Base-by-base conservation (phyloP, 2,329 filamentous ascomycete genomes). In the Trichoderma atroviride region DNA sequence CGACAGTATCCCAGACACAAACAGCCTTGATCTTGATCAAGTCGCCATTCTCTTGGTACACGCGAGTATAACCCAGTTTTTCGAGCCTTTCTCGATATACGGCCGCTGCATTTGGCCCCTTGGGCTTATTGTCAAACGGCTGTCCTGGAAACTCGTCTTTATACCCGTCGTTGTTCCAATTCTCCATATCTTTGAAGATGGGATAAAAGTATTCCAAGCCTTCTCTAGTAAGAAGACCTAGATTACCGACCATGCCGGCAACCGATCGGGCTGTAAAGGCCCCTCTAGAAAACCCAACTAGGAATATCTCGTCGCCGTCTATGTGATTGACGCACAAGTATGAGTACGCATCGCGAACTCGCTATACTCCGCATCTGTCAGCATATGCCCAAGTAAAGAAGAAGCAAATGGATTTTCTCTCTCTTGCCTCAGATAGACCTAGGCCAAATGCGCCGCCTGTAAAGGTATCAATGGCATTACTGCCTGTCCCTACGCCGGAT, bases 271-370 rank as follows among this genome's bases (percentile, higher is more conserved):
- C 86, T 0, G 86, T 89, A 72, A 88, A 89, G 5, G 86, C 87
- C 4, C 86, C 86, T 16, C 87, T 82, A 1, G 86, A 88, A 79
- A 87, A 89, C 3, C 86, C 87, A 33, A 88, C 76, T 33, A 88
- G 80, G 58, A 87, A 78, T 59, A 88, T 86, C 71, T 88, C 83
- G 71, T 89, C 87, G 3, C 86, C 86, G 65, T 84, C 82, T 66
- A 82, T 81, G 73, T 89, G 89, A 77, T 90, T 90, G 73, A 85
- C 84, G 67, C 86, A 88, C 2, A 90, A 79, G 74, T 89, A 90
- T 5, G 84, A 82, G 74, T 91, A 91, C 1, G 87, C 86, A 75
- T 89, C 88, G 14, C 87, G 84, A 65, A 91, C 84, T 69, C 81
- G 77, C 80, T 90, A 73, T 6, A 40, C 29, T 24, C 7, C 10